Conservation (phyloP, 371 early-diverging fungal genomes). For the Mortierella sp. region DNA sequence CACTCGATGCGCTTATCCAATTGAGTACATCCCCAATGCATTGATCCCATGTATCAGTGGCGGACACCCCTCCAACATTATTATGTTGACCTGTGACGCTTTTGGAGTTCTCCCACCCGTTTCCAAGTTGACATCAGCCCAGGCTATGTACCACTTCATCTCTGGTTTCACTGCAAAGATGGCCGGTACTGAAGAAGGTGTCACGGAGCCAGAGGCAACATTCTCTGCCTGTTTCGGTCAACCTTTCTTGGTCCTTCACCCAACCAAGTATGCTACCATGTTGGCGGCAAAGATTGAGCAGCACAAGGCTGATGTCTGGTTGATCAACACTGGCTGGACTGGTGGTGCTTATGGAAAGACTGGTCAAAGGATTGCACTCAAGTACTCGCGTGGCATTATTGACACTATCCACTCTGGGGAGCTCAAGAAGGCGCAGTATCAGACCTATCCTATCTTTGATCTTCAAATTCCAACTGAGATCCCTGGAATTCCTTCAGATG, state of each 20-base stretch:
- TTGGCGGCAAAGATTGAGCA: conserved; percentile 93
- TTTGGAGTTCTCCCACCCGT: conserved; percentile 98
- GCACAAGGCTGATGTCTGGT: conserved; percentile 93
- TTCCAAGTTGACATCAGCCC: conserved; percentile 88
- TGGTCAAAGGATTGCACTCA: conserved; percentile 94
- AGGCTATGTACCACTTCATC: conserved; percentile 99
- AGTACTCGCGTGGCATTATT: conserved; percentile 97
- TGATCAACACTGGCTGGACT: conserved; percentile 99
- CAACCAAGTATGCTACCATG: conserved; percentile 97
- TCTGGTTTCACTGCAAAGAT: conserved; percentile 94
- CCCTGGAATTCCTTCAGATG: conserved; percentile 85
- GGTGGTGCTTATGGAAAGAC: conserved; percentile 90
- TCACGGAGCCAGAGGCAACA: conserved; percentile 93
- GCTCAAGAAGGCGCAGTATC: conserved; percentile 85
- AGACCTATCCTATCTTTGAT: conserved; percentile 86
- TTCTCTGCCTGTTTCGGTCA: conserved; percentile 98
- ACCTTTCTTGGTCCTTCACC: conserved; percentile 98
- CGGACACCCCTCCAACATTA: conserved; percentile 95
- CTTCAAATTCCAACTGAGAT: conserved; percentile 84
- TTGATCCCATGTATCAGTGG: conserved; percentile 92
- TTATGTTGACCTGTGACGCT: conserved; percentile 97
- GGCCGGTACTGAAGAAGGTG: conserved; percentile 97
- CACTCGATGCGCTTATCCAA: conserved; percentile 98
- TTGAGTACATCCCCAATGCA: conserved; percentile 96
- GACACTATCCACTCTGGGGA: conserved; percentile 96